Percentiles rank a stretch among this genome's conserved stretches.
Evolutionary conservation across 768 basidiomycete genomes (phyloP).

Genomic region (Pulveroboletus sp.): DNA sequence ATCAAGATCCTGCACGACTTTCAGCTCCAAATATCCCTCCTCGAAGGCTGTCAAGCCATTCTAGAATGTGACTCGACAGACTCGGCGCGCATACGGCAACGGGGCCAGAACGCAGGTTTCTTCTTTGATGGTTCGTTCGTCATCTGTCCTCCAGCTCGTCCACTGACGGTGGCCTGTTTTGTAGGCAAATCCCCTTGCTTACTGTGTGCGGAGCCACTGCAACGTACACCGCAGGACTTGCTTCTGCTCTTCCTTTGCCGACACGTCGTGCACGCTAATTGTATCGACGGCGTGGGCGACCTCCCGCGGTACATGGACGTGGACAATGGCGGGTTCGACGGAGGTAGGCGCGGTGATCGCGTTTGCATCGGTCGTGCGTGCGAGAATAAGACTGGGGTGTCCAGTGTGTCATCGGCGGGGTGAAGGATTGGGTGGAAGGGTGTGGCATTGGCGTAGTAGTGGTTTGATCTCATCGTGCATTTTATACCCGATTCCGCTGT

Average conservation of each 20-base stretch:
- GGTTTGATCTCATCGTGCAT: constrained; percentile 14
- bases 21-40: constrained; percentile 86
- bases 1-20: constrained; percentile 98
- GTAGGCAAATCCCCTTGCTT: constrained; percentile 65
- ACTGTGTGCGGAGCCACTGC: constrained; percentile 60
- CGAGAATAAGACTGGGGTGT: constrained; percentile 65
- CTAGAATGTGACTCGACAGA: constrained; percentile 78
- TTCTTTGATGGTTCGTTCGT: constrained; percentile 71
- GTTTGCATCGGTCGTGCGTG: constrained; percentile 70
- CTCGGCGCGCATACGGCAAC: constrained; percentile 66
- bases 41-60: constrained; percentile 91
- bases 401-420: constrained; percentile 69
- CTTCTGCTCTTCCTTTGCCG: constrained; percentile 81
- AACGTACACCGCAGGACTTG: constrained; percentile 57
- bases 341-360: constrained; percentile 73
- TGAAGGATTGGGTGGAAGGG: constrained; percentile 36
- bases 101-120: constrained; percentile 78
- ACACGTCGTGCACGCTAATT: constrained; percentile 81
- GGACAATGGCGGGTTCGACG: constrained; percentile 36
- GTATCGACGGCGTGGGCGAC: constrained; percentile 63
- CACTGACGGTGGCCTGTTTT: neutral
- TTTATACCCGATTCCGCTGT: constrained; percentile 16
- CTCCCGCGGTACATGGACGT: constrained; percentile 63
- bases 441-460: neutral
- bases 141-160: neutral